Base-by-base conservation (phyloP, 768 basidiomycete species). In the Phlebiopsis flavidoalba region DNA sequence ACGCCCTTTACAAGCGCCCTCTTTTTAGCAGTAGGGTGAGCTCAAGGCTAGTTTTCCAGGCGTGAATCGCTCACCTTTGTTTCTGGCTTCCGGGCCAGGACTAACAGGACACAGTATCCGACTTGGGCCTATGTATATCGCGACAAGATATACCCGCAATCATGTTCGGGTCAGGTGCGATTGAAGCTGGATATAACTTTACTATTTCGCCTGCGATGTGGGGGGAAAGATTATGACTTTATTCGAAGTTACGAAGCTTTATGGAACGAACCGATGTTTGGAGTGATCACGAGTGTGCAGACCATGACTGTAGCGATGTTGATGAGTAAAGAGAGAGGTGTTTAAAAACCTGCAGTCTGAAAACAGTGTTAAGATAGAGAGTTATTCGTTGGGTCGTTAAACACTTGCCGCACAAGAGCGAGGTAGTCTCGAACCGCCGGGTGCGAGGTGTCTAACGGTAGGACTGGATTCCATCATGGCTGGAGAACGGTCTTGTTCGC, bases 281-380 rank as follows among this genome's bases (percentile, higher is more conserved):
- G 93, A 19, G 76, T 80, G 31, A 88, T 78, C 19, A 93, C 76
- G 8, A 85, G 63, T 0, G 87, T 71, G 69, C 93, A 95, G 4
- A 92, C 81, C 37, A 89, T 67, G 52, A 88, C 77, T 1, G 84
- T 79, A 0, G 86, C 88, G 47, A 95, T 84, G 68, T 90, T 90
- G 60, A 95, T 83, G 64, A 94, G 79, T 8, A 96, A 78, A 1
- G 90, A 89, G 0, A 96, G 77, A 0, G 94, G 94, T 0, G 93
- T 93, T 50, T n/a, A n/a, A 95, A 75, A 21, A 96, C 91, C 70
- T 97, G 94, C 4, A 97, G 80, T 51, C 89, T 83, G 62, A 45
- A 10, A 3, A 1, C n/a, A 15, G 2, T 40, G 55, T 36, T 47
- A 43, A 40, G 26, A 3, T 15, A 0, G 53, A 1, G 55, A 1